A percentile compares a stretch with the other conserved stretches of the same genome.
These are phyloP conservation scores for Barnettozyma vustinii DNA, from an alignment of 805 yeast species.

Conservation along the genomic window DNA sequence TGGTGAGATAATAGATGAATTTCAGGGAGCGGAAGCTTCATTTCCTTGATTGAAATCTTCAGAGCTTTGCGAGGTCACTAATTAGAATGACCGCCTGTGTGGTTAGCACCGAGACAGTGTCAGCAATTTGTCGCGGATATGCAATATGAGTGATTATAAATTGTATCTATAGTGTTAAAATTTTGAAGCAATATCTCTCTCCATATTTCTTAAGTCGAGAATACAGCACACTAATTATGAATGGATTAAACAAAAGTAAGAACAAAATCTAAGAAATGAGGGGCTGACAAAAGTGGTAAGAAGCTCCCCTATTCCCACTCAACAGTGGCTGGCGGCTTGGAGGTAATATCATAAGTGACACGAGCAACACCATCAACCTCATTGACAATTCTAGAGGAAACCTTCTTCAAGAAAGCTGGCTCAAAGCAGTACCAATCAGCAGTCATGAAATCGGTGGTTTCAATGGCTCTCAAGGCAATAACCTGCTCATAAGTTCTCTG, in stretches of 20 bases:
- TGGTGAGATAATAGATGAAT: too few relatives aligned
- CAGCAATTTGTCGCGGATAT: too few relatives aligned
- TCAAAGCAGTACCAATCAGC: constrained; percentile 98
- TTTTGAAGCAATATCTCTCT: too few relatives aligned
- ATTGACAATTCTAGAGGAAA: constrained; percentile 93
- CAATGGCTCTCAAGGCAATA: constrained; percentile 97
- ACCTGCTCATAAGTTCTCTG: constrained; percentile 99
- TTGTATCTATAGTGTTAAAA: too few relatives aligned
- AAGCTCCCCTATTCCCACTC: constrained; percentile 76
- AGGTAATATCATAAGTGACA: constrained; percentile 96
- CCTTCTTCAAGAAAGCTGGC: constrained; percentile 84
- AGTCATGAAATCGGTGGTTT: constrained; percentile 98
- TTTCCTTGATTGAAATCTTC: too few relatives aligned
- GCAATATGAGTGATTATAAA: too few relatives aligned
- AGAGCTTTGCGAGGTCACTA: too few relatives aligned
- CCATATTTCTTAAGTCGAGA: not conserved
- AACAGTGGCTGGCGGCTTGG: constrained; percentile 99
- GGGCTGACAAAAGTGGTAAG: constrained; percentile 26
- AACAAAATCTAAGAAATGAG: not conserved
- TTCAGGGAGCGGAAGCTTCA: too few relatives aligned
- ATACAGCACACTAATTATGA: not conserved
- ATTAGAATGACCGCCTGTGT: too few relatives aligned
- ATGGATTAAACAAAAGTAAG: not conserved
- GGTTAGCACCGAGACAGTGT: too few relatives aligned
- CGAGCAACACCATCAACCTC: constrained; percentile 99